phyloP scores from a whole-genome alignment of 2,329 filamentous ascomycete species.

The Botrytis sinoallii region DNA sequence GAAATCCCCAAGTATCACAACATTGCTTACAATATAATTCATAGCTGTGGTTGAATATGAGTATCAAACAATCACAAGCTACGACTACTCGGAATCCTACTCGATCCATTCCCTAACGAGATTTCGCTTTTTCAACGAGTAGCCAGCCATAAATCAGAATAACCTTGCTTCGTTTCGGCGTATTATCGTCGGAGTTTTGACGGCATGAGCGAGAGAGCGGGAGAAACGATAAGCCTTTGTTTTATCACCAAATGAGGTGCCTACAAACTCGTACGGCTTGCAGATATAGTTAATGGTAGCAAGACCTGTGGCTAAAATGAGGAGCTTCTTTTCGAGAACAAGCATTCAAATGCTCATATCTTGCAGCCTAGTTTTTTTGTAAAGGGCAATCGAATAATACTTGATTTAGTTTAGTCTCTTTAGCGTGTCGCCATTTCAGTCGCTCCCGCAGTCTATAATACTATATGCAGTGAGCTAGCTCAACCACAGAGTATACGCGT shows the following conservation, averaged over 20 bases:
- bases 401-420: too few relatives aligned
- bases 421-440: too few relatives aligned
- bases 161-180: too few relatives aligned
- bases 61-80: neutral
- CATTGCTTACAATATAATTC: neutral
- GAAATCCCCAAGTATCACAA: too few relatives aligned
- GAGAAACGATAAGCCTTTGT: neutral
- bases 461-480: neutral
- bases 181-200: neutral
- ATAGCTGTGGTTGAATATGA: neutral
- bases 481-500: neutral
- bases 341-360: neutral
- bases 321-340: neutral
- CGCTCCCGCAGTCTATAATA: too few relatives aligned
- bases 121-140: neutral
- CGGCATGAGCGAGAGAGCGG: neutral
- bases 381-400: too few relatives aligned
- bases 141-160: neutral
- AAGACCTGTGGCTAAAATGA: too few relatives aligned
- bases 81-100: neutral
- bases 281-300: neutral
- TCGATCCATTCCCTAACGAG: neutral
- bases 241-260: neutral
- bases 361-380: too few relatives aligned
- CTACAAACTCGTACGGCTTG: neutral